Conservation (phyloP, 192 early-diverging fungal species). For the Entomortierella lignicola region DNA sequence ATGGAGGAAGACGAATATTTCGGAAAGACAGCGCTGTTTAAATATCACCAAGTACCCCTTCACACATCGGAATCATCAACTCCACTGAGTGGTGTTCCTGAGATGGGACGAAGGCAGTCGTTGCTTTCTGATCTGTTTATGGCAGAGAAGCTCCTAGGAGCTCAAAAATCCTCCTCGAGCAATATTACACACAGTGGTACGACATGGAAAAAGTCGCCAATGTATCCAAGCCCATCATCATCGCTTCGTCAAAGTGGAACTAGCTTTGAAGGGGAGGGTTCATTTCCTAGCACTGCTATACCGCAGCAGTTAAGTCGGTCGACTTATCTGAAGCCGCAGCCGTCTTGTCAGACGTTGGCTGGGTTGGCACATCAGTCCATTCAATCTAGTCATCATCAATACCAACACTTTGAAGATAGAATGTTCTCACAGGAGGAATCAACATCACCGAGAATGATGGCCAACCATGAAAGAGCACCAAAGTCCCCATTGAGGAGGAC, state of each 20-base stretch:
- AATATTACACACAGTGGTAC: no score
- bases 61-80: neutral
- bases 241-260: neutral
- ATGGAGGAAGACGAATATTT: neutral
- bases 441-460: neutral
- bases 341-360: neutral
- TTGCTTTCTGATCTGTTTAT: conserved; percentile 20
- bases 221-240: neutral
- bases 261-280: conserved; percentile 8
- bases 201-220: neutral
- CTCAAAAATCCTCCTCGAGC: neutral
- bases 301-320: neutral
- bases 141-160: conserved; percentile 10
- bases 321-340: neutral
- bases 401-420: neutral
- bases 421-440: neutral
- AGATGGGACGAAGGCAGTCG: conserved; percentile 1
- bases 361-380: neutral
- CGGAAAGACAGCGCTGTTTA: neutral
- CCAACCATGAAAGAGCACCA: neutral
- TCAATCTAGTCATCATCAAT: neutral
- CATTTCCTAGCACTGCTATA: neutral
- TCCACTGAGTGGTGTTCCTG: neutral
- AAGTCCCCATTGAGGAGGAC: conserved; percentile 9
- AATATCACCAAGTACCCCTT: neutral